Evolutionary conservation across 2,329 filamentous ascomycete species (phyloP), one percentile per base, ranked within the genome.

Genomic region (Alternaria metachromatica): DNA sequence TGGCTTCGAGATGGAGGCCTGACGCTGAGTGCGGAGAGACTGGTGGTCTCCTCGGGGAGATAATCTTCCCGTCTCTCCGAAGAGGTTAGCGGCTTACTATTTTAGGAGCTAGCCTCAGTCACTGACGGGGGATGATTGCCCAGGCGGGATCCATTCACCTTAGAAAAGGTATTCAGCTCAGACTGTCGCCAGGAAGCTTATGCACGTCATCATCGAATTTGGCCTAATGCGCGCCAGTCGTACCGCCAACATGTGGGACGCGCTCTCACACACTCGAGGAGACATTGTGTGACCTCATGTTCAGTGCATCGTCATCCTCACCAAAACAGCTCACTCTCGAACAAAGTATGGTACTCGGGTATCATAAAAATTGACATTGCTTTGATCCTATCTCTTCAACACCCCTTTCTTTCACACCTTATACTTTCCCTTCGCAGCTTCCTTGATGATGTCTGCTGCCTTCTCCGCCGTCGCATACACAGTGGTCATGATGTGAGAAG

Each of bases 381-480:
- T 18, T 41, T 37, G 20, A 12, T 2, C 21, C 49, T 25, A 13
- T 33, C 12, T 41, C 9, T 28, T 41, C 30, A 25, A 41, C 9
- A 7, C 37, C 5, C 3, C 30, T 13, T 51, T 37, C 18, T 25
- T 53, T 41, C 30, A n/a, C 25, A 12, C 15, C 28, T 53, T 41
- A 23, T 33, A 10, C 4, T 8, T 53, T 33, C 15, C 28, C 18
- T 23, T 53, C 20, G 49, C 49, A 53, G 28, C 20, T 15, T 37
- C 51, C 9, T 56, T 53, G 45, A 68, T 68, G 10, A 66, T 60
- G 13, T 62, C 70, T 6, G 70, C 70, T 3, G 68, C 70, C 54
- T 63, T 69, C 51, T 72, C 70, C 6, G 70, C 70, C 11, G 66
- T 43, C 9, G 68, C 66, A 53, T 71, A 72, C 7, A 71, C 67